phyloP scores from a whole-genome alignment of 768 basidiomycete species.

The Phylloporus arenicola region DNA sequence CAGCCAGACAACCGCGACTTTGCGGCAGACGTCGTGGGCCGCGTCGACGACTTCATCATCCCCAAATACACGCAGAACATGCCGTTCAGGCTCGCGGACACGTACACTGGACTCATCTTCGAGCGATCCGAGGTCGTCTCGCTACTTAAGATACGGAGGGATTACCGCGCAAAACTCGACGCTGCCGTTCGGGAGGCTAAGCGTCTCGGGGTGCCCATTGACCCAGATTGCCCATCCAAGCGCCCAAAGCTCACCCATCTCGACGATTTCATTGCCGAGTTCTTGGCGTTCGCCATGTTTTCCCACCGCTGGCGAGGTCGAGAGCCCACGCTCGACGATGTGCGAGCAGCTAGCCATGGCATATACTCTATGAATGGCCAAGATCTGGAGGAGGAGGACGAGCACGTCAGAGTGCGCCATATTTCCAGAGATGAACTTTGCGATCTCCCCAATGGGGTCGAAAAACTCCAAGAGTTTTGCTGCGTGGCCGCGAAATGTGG shows the following conservation, averaged over 20 bases:
- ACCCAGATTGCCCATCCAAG: not conserved
- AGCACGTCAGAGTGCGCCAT: not conserved
- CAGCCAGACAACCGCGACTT: constrained; percentile 6
- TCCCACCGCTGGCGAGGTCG: constrained; percentile 22
- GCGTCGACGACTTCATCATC: constrained; percentile 14
- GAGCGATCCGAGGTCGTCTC: constrained; percentile 12
- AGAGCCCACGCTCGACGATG: constrained; percentile 16
- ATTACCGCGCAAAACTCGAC: constrained; percentile 6
- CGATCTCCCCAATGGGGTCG: constrained; percentile 1
- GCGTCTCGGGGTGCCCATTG: not conserved
- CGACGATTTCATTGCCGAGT: constrained; percentile 12
- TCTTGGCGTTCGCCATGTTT: constrained; percentile 24
- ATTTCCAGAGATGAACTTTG: not conserved
- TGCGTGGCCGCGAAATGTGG: constrained; percentile 26
- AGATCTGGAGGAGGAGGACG: not conserved
- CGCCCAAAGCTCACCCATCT: constrained; percentile 4
- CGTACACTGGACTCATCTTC: constrained; percentile 23
- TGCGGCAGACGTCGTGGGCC: constrained; percentile 7
- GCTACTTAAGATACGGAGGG: constrained; percentile 13
- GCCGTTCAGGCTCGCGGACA: constrained; percentile 24
- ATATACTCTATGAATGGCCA: constrained; percentile 15
- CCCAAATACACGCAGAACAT: constrained; percentile 11
- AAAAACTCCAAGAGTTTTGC: constrained; percentile 28
- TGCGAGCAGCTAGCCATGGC: constrained; percentile 8
- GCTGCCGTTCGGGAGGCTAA: constrained; percentile 4